A percentile compares a stretch with the other conserved stretches of the same genome.
Conservation (phyloP, 2,329 filamentous ascomycete genomes). For the Lasiodiplodia hormozganensis region DNA sequence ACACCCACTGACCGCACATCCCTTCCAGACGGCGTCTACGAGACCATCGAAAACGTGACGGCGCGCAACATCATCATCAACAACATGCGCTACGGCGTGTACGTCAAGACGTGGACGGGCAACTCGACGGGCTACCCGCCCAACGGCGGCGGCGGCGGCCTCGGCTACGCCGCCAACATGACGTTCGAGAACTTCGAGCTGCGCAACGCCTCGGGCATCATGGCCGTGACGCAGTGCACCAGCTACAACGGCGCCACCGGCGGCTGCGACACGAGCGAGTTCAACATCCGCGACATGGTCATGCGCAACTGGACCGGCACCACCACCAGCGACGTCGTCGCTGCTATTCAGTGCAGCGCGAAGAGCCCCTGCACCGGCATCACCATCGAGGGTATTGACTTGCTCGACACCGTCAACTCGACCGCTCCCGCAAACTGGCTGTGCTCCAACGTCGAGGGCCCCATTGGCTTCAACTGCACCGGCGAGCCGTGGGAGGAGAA, state of each 20-base stretch:
- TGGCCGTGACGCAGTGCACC: conserved; percentile 52
- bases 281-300: conserved; percentile 47
- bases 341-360: conserved; percentile 40
- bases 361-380: conserved; percentile 38
- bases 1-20: not conserved
- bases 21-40: conserved; percentile 6
- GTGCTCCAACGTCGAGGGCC: conserved; percentile 34
- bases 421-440: conserved; percentile 33
- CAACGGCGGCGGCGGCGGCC: conserved; percentile 65
- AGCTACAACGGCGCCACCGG: conserved; percentile 45
- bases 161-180: conserved; percentile 53
- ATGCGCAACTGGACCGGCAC: conserved; percentile 43
- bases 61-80: conserved; percentile 56
- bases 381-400: conserved; percentile 32
- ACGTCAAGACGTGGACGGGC: conserved; percentile 67
- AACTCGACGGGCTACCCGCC: conserved; percentile 59
- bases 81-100: conserved; percentile 57
- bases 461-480: conserved; percentile 25
- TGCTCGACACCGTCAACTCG: conserved; percentile 34
- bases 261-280: conserved; percentile 50
- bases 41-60: conserved; percentile 46
- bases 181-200: conserved; percentile 45
- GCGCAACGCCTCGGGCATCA: conserved; percentile 39
- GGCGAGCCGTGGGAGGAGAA: conserved; percentile 24
- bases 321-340: conserved; percentile 33